These are phyloP conservation scores for Phytophthora macrochlamydospora DNA, from an alignment of 352 stramenopile genomes.

Conservation along the genomic window DNA sequence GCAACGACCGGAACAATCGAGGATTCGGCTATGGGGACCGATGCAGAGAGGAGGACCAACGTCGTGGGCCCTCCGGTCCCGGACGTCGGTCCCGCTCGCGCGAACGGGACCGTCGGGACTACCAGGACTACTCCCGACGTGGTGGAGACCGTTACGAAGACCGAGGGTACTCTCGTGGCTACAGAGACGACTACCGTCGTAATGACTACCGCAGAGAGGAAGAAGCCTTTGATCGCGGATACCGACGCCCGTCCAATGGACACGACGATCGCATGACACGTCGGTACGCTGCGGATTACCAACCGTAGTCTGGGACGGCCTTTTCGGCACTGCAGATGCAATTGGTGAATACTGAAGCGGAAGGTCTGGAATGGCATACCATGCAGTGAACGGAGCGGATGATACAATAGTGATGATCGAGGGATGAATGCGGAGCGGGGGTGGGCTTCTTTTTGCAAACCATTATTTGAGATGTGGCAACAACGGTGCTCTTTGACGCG, in stretches of 20 bases:
- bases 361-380: background rate
- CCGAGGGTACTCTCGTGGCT: slow-evolving; percentile 35
- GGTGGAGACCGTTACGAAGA: slow-evolving; percentile 40
- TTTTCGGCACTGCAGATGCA: background rate
- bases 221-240: slow-evolving; percentile 40
- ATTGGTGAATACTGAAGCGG: too few relatives aligned
- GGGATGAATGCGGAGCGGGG: too few relatives aligned
- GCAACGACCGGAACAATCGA: slow-evolving; percentile 16
- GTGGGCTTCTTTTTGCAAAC: too few relatives aligned
- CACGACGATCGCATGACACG: slow-evolving; percentile 65
- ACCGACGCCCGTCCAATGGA: slow-evolving; percentile 44
- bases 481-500: slow-evolving; percentile 3
- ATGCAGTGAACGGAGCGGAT: background rate
- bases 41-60: slow-evolving; percentile 22
- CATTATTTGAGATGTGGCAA: background rate
- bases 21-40: slow-evolving; percentile 16
- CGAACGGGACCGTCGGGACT: slow-evolving; percentile 24
- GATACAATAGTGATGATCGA: slow-evolving; percentile 20
- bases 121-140: slow-evolving; percentile 25
- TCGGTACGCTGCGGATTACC: slow-evolving; percentile 54
- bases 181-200: slow-evolving; percentile 24
- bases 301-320: slow-evolving; percentile 29
- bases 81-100: slow-evolving; percentile 19
- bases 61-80: slow-evolving; percentile 19
- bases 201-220: slow-evolving; percentile 32